Evolutionary conservation across 805 yeast species (phyloP).

Genomic region (Lipomyces orientalis): DNA sequence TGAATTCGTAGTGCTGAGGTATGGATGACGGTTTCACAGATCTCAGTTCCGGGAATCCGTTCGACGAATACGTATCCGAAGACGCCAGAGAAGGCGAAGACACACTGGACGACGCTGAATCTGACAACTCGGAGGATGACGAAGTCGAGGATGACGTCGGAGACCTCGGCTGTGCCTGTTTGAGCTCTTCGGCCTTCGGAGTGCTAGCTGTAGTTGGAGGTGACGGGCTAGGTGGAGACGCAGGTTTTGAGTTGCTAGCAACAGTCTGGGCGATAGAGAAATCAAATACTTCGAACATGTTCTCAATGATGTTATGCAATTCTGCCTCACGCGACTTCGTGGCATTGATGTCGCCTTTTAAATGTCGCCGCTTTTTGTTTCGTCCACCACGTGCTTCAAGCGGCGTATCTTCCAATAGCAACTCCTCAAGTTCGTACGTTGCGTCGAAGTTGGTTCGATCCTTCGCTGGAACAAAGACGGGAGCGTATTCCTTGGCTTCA

Average conservation of each 20-base stretch:
- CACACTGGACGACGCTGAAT: neutral
- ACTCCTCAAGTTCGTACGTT: conserved; percentile 32
- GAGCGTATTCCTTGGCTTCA: conserved; percentile 20
- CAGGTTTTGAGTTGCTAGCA: neutral
- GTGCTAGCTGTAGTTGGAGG: neutral
- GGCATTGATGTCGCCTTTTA: neutral
- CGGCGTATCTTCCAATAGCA: conserved; percentile 23
- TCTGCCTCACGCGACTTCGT: conserved; percentile 14
- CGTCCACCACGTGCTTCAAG: conserved; percentile 10
- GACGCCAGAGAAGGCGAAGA: conserved; percentile 2
- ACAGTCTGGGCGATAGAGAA: conserved; percentile 6
- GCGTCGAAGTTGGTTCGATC: conserved; percentile 22
- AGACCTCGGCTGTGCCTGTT: neutral
- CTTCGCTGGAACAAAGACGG: conserved; percentile 29
- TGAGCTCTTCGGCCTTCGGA: neutral
- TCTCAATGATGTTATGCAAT: conserved; percentile 9
- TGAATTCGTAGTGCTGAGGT: conserved; percentile 18
- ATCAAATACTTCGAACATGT: conserved; percentile 19
- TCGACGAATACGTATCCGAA: neutral
- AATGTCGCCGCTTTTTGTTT: neutral
- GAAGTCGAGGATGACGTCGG: neutral
- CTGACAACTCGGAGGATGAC: neutral
- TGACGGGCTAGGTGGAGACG: neutral
- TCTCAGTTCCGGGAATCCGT: neutral
- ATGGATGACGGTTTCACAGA: conserved; percentile 1